Percentiles rank a stretch among this genome's conserved stretches.
Evolutionary conservation across 148 eudicot genomes (phyloP).

Genomic region (Silene uniflora): DNA sequence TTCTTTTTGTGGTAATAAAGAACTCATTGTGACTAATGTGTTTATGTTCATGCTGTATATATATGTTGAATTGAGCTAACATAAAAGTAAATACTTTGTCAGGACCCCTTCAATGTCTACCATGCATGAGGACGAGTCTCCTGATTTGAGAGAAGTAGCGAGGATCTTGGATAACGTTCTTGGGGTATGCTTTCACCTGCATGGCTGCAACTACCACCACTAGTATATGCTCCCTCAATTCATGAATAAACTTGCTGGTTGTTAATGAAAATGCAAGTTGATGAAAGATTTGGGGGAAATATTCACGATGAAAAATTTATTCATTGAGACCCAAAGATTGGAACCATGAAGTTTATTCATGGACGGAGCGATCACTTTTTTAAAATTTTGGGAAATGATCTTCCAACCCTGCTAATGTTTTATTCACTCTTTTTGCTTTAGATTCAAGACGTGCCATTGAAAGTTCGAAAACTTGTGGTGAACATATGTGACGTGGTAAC

Average conservation of each 20-base stretch:
- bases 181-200: slow-evolving; percentile 38
- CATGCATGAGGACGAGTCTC: slow-evolving; percentile 78
- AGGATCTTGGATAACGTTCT: slow-evolving; percentile 58
- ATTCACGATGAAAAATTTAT: too few relatives aligned
- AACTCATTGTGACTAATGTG: neutral
- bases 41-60: neutral
- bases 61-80: neutral
- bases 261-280: too few relatives aligned
- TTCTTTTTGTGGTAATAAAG: neutral
- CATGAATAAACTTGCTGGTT: too few relatives aligned
- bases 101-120: slow-evolving; percentile 66
- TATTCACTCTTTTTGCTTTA: slow-evolving; percentile 8
- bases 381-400: too few relatives aligned
- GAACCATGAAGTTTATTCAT: too few relatives aligned
- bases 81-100: slow-evolving; percentile 8
- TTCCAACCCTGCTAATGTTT: neutral
- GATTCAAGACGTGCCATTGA: slow-evolving; percentile 58
- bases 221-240: too few relatives aligned
- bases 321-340: too few relatives aligned
- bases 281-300: too few relatives aligned
- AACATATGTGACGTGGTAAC: slow-evolving; percentile 75
- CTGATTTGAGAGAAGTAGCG: slow-evolving; percentile 67
- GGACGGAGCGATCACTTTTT: neutral
- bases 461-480: slow-evolving; percentile 70
- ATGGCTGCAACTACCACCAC: neutral